Conservation (phyloP, 2,329 filamentous ascomycete species). For the Aschersonia sp. region DNA sequence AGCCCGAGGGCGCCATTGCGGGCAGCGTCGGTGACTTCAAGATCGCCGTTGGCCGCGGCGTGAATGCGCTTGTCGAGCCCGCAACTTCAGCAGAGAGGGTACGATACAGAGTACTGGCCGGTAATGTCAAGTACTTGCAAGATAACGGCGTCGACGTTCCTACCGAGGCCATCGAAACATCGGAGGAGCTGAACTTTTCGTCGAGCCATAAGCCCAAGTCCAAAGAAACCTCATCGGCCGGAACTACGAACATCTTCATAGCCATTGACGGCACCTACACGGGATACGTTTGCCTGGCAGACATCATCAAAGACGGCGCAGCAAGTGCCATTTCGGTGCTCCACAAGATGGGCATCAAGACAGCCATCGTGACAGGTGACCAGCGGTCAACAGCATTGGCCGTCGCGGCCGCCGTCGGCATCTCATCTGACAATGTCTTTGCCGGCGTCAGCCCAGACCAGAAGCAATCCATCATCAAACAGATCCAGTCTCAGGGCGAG, state of each 20-base stretch:
- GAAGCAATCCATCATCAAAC: constrained; percentile 73
- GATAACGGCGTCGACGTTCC: constrained; percentile 57
- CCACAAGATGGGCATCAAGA: constrained; percentile 70
- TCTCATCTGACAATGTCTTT: constrained; percentile 59
- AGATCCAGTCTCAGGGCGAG: constrained; percentile 60
- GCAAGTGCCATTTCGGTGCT: constrained; percentile 69
- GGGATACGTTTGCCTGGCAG: constrained; percentile 71
- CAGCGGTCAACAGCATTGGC: constrained; percentile 71
- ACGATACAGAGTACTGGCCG: constrained; percentile 68
- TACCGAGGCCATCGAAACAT: constrained; percentile 45
- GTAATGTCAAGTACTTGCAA: constrained; percentile 65
- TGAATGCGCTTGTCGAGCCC: constrained; percentile 71
- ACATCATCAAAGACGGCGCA: constrained; percentile 83
- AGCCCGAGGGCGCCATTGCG: constrained; percentile 59
- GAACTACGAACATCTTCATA: constrained; percentile 82
- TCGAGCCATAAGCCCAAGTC: constrained; percentile 10
- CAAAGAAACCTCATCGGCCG: constrained; percentile 26
- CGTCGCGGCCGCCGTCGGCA: constrained; percentile 72
- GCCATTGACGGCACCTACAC: constrained; percentile 73
- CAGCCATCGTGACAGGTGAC: constrained; percentile 89
- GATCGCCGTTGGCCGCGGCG: constrained; percentile 69
- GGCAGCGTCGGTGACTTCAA: constrained; percentile 79
- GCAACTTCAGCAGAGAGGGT: constrained; percentile 49
- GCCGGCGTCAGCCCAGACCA: constrained; percentile 83
- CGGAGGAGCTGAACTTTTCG: constrained; percentile 41